phyloP scores from a whole-genome alignment of 129 eudicot species.

The Artemisia annua region DNA sequence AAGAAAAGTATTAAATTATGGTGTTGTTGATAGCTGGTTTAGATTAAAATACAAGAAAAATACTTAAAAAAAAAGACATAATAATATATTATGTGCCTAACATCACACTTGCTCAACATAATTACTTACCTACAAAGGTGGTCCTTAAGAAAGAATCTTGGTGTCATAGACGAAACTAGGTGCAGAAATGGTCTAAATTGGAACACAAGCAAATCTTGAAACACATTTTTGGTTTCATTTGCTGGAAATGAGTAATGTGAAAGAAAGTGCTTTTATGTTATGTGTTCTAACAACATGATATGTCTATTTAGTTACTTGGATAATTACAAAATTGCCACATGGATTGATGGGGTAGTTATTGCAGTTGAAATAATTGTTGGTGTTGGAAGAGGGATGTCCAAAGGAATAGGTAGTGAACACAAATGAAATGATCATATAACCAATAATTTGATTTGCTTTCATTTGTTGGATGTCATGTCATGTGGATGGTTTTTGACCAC shows the following conservation, averaged over 20 bases:
- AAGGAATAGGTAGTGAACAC: not conserved
- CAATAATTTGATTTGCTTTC: not conserved
- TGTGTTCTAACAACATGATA: too few relatives aligned
- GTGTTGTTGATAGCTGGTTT: slow-evolving; percentile 17
- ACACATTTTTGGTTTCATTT: not conserved
- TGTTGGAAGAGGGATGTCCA: slow-evolving; percentile 16
- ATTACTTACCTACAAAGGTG: slow-evolving; percentile 10
- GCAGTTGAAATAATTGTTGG: slow-evolving; percentile 19
- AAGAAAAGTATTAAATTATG: slow-evolving; percentile 10
- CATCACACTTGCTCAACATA: not conserved
- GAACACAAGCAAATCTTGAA: not conserved
- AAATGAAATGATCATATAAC: slow-evolving; percentile 1
- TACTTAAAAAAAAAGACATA: not conserved
- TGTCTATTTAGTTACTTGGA: not conserved
- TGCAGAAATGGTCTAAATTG: not conserved
- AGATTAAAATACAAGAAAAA: slow-evolving; percentile 23
- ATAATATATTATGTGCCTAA: not conserved
- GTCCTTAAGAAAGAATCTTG: not conserved
- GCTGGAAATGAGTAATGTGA: not conserved
- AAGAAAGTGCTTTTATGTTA: not conserved
- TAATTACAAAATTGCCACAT: not conserved
- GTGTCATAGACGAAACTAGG: not conserved
- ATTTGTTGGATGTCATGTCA: not conserved
- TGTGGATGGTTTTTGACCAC: slow-evolving; percentile 27
- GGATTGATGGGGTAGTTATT: slow-evolving; percentile 22